These are phyloP conservation scores for Zychaea mexicana DNA, from an alignment of 371 early-diverging fungal genomes.

Conservation along the genomic window DNA sequence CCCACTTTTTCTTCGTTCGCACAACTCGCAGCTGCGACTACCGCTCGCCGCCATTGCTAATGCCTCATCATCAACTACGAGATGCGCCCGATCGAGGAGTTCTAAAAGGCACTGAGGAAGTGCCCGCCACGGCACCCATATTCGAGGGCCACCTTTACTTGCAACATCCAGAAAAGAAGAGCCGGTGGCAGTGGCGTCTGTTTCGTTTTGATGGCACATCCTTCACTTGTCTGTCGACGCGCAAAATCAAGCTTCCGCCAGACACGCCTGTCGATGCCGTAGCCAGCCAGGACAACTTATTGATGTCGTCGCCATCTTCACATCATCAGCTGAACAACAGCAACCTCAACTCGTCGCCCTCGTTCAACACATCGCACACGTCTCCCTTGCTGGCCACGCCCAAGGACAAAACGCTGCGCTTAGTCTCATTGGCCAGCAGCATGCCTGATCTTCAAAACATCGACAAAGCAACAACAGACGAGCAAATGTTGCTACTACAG, in stretches of 20 bases:
- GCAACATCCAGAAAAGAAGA: constrained; percentile 29
- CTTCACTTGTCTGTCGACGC: constrained; percentile 45
- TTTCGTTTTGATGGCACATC: constrained; percentile 54
- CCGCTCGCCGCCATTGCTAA: not conserved
- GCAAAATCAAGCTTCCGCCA: constrained; percentile 40
- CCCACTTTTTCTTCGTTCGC: constrained; percentile 1
- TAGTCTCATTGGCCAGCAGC: constrained; percentile 5
- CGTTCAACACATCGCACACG: constrained; percentile 28
- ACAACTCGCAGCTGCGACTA: too few species aligned
- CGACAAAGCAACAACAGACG: not conserved
- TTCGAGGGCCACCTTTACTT: constrained; percentile 50
- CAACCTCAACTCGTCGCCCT: constrained; percentile 14
- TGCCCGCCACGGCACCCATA: constrained; percentile 46
- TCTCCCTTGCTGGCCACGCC: constrained; percentile 44
- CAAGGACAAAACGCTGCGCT: constrained; percentile 24
- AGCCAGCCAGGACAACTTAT: constrained; percentile 8
- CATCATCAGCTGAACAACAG: constrained; percentile 1
- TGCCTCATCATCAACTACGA: constrained; percentile 18
- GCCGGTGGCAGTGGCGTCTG: constrained; percentile 47
- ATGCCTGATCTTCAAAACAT: constrained; percentile 11
- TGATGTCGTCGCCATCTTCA: not conserved
- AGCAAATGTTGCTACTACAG: not conserved
- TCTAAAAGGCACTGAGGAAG: constrained; percentile 29
- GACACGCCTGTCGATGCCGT: constrained; percentile 22
- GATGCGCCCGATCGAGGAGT: not conserved